Conservation (phyloP, 108 stramenopile genomes). For the Nannochloropsis oceanica region DNA sequence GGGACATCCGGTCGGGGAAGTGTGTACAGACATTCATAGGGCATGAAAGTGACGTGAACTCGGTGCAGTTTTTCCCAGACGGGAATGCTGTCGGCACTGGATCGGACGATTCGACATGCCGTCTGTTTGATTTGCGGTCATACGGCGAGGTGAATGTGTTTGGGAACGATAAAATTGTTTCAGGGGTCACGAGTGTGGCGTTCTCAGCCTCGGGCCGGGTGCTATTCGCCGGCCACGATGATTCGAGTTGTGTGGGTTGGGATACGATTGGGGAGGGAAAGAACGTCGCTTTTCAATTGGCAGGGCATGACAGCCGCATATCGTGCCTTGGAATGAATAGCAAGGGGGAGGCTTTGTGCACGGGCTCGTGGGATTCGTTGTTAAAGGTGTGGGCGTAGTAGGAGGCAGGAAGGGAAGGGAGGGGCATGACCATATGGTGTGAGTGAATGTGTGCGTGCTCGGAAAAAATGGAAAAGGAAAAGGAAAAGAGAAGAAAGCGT, state of each 20-base stretch:
- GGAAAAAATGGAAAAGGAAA: no score
- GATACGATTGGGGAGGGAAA: slow-evolving; percentile 19
- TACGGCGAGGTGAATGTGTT: slow-evolving; percentile 71
- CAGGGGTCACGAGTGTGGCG: slow-evolving; percentile 50
- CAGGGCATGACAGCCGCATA: slow-evolving; percentile 80
- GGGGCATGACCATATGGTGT: no score
- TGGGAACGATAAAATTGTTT: slow-evolving; percentile 51
- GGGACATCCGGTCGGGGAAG: slow-evolving; percentile 70
- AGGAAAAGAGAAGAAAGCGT: no score
- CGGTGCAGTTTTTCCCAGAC: slow-evolving; percentile 85
- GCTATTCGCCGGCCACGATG: slow-evolving; percentile 50
- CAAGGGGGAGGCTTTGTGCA: slow-evolving; percentile 77
- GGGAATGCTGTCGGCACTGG: slow-evolving; percentile 72
- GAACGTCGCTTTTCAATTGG: slow-evolving; percentile 46
- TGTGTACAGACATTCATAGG: slow-evolving; percentile 76
- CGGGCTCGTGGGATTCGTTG: slow-evolving; percentile 95
- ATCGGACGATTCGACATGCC: slow-evolving; percentile 82
- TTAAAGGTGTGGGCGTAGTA: slow-evolving; percentile 70
- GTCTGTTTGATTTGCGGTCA: slow-evolving; percentile 84
- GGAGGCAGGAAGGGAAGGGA: no score
- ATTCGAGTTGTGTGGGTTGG: slow-evolving; percentile 46
- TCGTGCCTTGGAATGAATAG: slow-evolving; percentile 83
- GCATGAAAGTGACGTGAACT: slow-evolving; percentile 93
- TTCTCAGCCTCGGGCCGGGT: slow-evolving; percentile 40
- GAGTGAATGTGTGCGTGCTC: no score